phyloP scores from a whole-genome alignment of 768 basidiomycete species.

The Lentinula sp. region DNA sequence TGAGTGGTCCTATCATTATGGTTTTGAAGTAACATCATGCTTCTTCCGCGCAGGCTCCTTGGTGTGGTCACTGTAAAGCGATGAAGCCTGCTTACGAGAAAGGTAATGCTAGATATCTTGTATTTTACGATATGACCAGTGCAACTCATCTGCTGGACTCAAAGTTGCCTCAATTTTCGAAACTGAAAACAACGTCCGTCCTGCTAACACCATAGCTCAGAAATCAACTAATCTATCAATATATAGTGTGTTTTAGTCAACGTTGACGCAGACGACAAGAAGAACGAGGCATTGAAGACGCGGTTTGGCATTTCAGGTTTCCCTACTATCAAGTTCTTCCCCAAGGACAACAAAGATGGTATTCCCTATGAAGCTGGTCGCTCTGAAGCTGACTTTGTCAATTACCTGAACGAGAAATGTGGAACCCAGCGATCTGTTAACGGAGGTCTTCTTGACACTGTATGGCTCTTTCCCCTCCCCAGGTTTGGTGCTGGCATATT shows the following conservation, averaged over 20 bases:
- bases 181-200: conserved; percentile 62
- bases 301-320: conserved; percentile 74
- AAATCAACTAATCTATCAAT: conserved; percentile 3
- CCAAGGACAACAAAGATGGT: conserved; percentile 59
- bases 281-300: conserved; percentile 63
- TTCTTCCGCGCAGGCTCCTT: conserved; percentile 42
- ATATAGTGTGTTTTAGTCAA: conserved; percentile 83
- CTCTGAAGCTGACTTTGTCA: conserved; percentile 67
- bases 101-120: conserved; percentile 27
- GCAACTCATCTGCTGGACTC: background rate
- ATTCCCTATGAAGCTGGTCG: conserved; percentile 67
- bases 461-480: conserved; percentile 13
- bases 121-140: background rate
- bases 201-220: background rate
- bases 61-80: conserved; percentile 95
- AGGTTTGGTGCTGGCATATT: background rate
- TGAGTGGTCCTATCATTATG: conserved; percentile 20
- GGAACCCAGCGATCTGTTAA: conserved; percentile 80
- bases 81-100: conserved; percentile 86
- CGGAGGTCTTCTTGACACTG: conserved; percentile 71
- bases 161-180: conserved; percentile 75
- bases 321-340: conserved; percentile 97
- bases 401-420: conserved; percentile 80
- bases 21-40: background rate
- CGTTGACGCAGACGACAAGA: conserved; percentile 80